A percentile compares a stretch with the other conserved stretches of the same genome.
phyloP scores from a whole-genome alignment of 2,329 filamentous ascomycete species.

The Chrysoporthe puriensis region DNA sequence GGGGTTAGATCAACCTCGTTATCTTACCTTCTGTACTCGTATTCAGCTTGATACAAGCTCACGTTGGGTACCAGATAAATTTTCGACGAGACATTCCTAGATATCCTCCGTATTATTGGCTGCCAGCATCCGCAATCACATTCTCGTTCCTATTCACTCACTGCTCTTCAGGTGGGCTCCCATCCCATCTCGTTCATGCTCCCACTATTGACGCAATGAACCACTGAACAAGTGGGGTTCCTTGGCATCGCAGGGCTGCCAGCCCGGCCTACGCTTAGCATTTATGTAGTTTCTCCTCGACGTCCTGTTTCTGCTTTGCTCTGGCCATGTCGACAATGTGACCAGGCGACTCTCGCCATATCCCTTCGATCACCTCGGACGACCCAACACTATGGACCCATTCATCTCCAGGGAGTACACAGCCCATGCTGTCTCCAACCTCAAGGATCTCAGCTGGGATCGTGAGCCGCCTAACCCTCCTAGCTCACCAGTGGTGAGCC shows the following conservation, averaged over 20 bases:
- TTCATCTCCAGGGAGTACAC: slow-evolving; percentile 18
- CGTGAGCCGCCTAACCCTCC: neutral
- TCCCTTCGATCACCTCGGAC: neutral
- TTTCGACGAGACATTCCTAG: slow-evolving; percentile 30
- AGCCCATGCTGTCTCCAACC: slow-evolving; percentile 11
- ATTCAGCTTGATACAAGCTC: slow-evolving; percentile 31
- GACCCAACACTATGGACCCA: slow-evolving; percentile 10
- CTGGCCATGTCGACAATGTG: neutral
- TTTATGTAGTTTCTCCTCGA: neutral
- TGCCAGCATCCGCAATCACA: neutral
- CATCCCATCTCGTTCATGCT: neutral
- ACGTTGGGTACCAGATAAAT: slow-evolving; percentile 42
- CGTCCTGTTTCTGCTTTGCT: neutral
- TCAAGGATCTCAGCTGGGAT: slow-evolving; percentile 21
- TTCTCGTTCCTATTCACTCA: neutral
- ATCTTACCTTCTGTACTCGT: slow-evolving; percentile 55
- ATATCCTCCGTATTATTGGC: neutral
- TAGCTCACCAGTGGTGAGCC: neutral
- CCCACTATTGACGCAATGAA: neutral
- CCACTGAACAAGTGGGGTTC: neutral
- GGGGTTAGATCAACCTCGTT: slow-evolving; percentile 62
- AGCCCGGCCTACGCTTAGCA: neutral
- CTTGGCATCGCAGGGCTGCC: neutral
- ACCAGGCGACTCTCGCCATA: neutral
- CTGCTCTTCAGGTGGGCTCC: neutral